Base-by-base conservation (phyloP, 495 filamentous ascomycete genomes). In the Penicillium silybi region DNA sequence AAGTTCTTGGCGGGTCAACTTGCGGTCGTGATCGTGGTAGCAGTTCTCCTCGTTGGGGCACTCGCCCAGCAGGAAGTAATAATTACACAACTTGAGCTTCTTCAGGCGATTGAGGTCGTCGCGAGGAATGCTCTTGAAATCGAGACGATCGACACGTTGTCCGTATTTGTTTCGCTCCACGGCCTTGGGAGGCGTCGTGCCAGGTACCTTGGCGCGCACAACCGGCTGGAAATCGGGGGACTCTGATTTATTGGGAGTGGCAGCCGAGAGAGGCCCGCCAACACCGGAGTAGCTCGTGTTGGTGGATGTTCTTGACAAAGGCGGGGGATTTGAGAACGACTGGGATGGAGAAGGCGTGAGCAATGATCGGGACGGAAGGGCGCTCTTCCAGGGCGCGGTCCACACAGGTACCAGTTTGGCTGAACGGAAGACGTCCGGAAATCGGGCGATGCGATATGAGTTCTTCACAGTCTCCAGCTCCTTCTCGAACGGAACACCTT, bases 51-150 rank as follows among this genome's bases (percentile, higher is more conserved):
- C 78, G 48, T 83, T 85, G 29, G 82, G 77, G 61, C 90, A 95
- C 40, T 85, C 85, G 1, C 83, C 81, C 25, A 88, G 80, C 23
- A 96, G 73, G 65, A 85, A 92, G 65, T 91, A 82, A 54, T 89
- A 87, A 64, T 93, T 93, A 80, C 90, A 96, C 20, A 92, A 71
- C 62, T 95, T 93, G 58, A 88, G 71, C 58, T 79, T 81, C 63
- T 85, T 84, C 53, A 86, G 58, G 20, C 80, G 75, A 51, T 78
- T 76, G 44, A 85, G 67, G 32, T 85, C 81, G 23, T 82, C 75
- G 35, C 77, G 75, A 57, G 82, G 76, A 52, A 83, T 82, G 27
- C 67, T 72, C 51, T 74, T 73, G 51, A 75, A 65, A 22, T 78
- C 75, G 22, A 75, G 61, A 19, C 74, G 75, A 59, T 89, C 87